Evolutionary conservation across 2,329 filamentous ascomycete genomes (phyloP).

Genomic region (Pseudogymnoascus sp.): DNA sequence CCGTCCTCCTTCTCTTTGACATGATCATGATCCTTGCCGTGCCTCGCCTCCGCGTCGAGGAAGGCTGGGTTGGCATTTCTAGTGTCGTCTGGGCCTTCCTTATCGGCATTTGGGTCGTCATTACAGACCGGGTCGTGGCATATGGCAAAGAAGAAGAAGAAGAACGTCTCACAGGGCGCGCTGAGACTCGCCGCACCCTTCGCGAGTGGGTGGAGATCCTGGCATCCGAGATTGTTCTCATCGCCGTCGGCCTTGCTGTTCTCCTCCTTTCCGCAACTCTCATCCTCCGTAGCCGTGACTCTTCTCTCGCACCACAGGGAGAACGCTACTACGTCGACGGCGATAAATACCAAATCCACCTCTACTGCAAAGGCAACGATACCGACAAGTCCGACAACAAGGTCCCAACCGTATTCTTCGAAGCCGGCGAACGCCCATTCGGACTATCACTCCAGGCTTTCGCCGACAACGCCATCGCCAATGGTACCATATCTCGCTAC

Average conservation of each 20-base stretch:
- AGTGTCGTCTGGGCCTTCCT: slow-evolving; percentile 77
- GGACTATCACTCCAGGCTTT: slow-evolving; percentile 74
- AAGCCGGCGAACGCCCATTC: slow-evolving; percentile 71
- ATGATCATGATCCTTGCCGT: slow-evolving; percentile 74
- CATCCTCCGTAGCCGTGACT: slow-evolving; percentile 70
- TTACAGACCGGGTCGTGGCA: slow-evolving; percentile 72
- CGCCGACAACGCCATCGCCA: slow-evolving; percentile 64
- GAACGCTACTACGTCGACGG: slow-evolving; percentile 72
- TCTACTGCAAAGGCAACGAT: slow-evolving; percentile 73
- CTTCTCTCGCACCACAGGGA: slow-evolving; percentile 64
- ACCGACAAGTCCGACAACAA: slow-evolving; percentile 45
- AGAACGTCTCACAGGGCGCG: slow-evolving; percentile 78
- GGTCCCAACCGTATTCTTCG: slow-evolving; percentile 74
- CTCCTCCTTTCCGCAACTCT: slow-evolving; percentile 73
- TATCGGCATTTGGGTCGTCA: slow-evolving; percentile 69
- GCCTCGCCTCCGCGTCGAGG: slow-evolving; percentile 65
- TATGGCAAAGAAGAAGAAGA: slow-evolving; percentile 94
- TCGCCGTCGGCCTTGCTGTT: slow-evolving; percentile 57
- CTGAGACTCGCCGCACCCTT: slow-evolving; percentile 74
- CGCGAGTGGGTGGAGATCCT: slow-evolving; percentile 79
- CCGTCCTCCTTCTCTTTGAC: slow-evolving; percentile 60
- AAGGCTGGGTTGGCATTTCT: slow-evolving; percentile 83
- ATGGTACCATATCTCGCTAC: slow-evolving; percentile 77
- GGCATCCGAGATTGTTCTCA: slow-evolving; percentile 61
- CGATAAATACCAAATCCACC: slow-evolving; percentile 76